Conservation (phyloP, 2,329 filamentous ascomycete genomes). For the Fusarium setosum region DNA sequence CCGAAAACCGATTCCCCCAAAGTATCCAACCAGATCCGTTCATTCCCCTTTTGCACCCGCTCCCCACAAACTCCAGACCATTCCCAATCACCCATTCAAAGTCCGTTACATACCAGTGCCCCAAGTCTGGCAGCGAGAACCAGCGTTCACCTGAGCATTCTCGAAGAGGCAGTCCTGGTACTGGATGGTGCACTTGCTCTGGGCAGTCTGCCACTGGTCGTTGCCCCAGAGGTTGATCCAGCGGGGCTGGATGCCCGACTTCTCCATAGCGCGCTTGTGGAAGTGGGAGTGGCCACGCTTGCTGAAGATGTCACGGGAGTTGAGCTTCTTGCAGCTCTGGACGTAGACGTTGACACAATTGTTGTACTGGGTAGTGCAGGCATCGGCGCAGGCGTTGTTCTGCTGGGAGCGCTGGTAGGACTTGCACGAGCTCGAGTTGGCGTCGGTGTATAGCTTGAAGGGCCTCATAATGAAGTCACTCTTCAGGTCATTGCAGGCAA, state of each 20-base stretch:
- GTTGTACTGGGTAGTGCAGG: slow-evolving; percentile 64
- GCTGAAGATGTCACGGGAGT: slow-evolving; percentile 37
- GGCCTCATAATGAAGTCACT: slow-evolving; percentile 54
- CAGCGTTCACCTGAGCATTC: slow-evolving; percentile 53
- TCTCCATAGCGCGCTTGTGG: slow-evolving; percentile 41
- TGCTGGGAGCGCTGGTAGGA: slow-evolving; percentile 54
- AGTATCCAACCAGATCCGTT: no score
- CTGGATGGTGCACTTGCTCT: slow-evolving; percentile 60
- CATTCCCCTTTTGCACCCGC: neutral
- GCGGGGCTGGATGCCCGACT: slow-evolving; percentile 39
- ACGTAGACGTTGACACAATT: slow-evolving; percentile 61
- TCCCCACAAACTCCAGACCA: slow-evolving; percentile 2
- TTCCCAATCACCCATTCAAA: neutral
- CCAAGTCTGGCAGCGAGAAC: slow-evolving; percentile 54
- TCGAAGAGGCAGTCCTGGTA: slow-evolving; percentile 59
- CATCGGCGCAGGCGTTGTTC: slow-evolving; percentile 59
- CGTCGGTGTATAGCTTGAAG: slow-evolving; percentile 64
- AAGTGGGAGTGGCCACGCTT: slow-evolving; percentile 36
- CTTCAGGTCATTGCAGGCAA: slow-evolving; percentile 65
- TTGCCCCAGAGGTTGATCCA: slow-evolving; percentile 44
- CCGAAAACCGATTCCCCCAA: neutral
- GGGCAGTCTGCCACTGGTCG: slow-evolving; percentile 47
- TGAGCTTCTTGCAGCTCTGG: slow-evolving; percentile 56
- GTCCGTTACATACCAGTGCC: slow-evolving; percentile 41
- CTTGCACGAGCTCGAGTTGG: slow-evolving; percentile 56